Evolutionary conservation across 441 rosid species (phyloP), one percentile per base, ranked within the genome.

Genomic region (Bocquillonia castaneifolia): DNA sequence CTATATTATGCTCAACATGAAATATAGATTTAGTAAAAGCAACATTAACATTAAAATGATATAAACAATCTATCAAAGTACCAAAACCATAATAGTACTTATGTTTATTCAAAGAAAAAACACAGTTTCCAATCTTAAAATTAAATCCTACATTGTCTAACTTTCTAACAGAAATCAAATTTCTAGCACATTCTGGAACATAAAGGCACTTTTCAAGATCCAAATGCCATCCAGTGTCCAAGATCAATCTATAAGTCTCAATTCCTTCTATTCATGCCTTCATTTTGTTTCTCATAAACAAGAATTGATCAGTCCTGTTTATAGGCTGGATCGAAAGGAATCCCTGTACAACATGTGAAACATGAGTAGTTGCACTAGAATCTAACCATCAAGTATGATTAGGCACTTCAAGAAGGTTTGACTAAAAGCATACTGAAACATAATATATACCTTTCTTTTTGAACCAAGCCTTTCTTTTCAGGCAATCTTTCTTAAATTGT

Each of bases 381-480:
- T 66, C 53, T 6, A 66, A 25, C 70, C 37, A 66, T 26, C 4
- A 66, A 18, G 67, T 65, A 40, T 66, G 54, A 53, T 40, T 44
- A 55, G 61, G 70, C 9, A 66, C 67, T 23, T 63, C 28, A 26
- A 26, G 42, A 1, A 72, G 6, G 31, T 52, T 66, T 42, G 47
- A 67, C 45, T 51, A n/a, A n/a, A n/a, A n/a, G n/a, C n/a, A n/a
- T n/a, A n/a, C n/a, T n/a, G n/a, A n/a, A n/a, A n/a, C n/a, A n/a
- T n/a, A n/a, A n/a, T n/a, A n/a, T n/a, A n/a, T n/a, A 37, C 39
- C 1, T 59, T 36, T 4, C 32, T 65, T 65, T 44, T 17, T 17
- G 3, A 44, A 37, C 42, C 45, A 66, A 6, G 15, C 50, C 13
- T 22, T 59, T 29, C 25, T 17, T 22, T 0, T 28, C 8, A 66